Percentiles rank a stretch among this genome's conserved stretches.
phyloP scores from a whole-genome alignment of 768 basidiomycete genomes.

The Hericium coralloides region DNA sequence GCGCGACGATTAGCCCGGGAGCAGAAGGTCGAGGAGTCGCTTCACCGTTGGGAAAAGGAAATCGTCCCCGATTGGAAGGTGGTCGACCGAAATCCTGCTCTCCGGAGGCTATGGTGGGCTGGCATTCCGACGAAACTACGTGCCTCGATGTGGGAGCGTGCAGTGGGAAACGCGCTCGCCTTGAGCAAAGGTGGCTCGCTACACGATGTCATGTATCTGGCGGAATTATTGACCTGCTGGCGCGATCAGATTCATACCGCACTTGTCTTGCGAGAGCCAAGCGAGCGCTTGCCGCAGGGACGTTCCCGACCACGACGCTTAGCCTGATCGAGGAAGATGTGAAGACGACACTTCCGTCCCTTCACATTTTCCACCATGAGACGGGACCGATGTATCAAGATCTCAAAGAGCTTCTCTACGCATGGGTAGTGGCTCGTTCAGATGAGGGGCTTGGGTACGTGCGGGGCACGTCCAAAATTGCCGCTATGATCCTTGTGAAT shows the following conservation, averaged over 20 bases:
- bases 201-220: not conserved
- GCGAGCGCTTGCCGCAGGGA: slow-evolving; percentile 52
- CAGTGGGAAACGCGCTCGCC: slow-evolving; percentile 77
- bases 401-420: slow-evolving; percentile 74
- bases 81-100: slow-evolving; percentile 52
- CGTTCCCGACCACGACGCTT: slow-evolving; percentile 58
- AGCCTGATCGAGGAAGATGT: slow-evolving; percentile 70
- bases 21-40: slow-evolving; percentile 56
- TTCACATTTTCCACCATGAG: slow-evolving; percentile 74
- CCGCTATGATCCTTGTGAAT: slow-evolving; percentile 81
- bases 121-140: slow-evolving; percentile 81
- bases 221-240: slow-evolving; percentile 4
- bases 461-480: slow-evolving; percentile 59
- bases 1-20: slow-evolving; percentile 60
- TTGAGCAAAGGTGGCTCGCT: slow-evolving; percentile 61
- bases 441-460: slow-evolving; percentile 78
- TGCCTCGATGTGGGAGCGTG: slow-evolving; percentile 74
- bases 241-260: slow-evolving; percentile 56
- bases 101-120: slow-evolving; percentile 79
- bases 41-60: slow-evolving; percentile 67
- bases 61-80: slow-evolving; percentile 80
- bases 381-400: slow-evolving; percentile 77
- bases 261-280: slow-evolving; percentile 67
- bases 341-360: slow-evolving; percentile 55
- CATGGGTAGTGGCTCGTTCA: slow-evolving; percentile 81